Evolutionary conservation across 2,329 filamentous ascomycete species (phyloP), one percentile per base, ranked within the genome.

Genomic region (Apiospora hydei): DNA sequence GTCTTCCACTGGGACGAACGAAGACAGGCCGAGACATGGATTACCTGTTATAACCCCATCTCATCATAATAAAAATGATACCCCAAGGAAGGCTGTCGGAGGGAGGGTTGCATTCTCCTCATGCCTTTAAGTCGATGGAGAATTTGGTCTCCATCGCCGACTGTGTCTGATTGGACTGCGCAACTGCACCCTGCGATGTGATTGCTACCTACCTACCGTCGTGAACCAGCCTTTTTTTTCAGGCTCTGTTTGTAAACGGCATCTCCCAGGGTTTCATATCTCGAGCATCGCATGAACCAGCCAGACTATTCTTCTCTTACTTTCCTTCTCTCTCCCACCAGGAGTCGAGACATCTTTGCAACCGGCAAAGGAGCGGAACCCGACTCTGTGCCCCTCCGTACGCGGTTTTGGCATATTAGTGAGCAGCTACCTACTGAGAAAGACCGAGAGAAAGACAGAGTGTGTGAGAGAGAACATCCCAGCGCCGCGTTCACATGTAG

Each of bases 121-220:
- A 61, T 61, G 53, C 53, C 26, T 61, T 61, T 34, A 8, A 38
- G 53, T 38, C 16, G 53, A 61, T 61, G 53, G 53, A 30, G 53
- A 61, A 21, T 5, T 21, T 38, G 30, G 53, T 61, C 30, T 61
- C 53, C 53, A 34, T 34, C 26, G 26, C 30, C 30, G 14, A 61
- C 53, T 4, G 30, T 38, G 53, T n/a, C 53, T 61, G 53, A 61
- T 38, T 61, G 53, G 53, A 30, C 14, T 21, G 16, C 16, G 34
- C 34, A 64, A n/a, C 57, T 41, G 34, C 57, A 41, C 21, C 34
- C 57, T 38, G 57, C 57, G 34, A 64, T 34, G 57, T 64, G 57
- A 64, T n/a, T 64, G 34, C 30, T 41, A 64, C 57, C 34, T n/a
- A 64, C 57, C 18, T n/a, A 64, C 34, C 57, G 14, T 64, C 57